These are phyloP conservation scores for Biscutella laevigata DNA, from an alignment of 441 rosid species.

Conservation along the genomic window DNA sequence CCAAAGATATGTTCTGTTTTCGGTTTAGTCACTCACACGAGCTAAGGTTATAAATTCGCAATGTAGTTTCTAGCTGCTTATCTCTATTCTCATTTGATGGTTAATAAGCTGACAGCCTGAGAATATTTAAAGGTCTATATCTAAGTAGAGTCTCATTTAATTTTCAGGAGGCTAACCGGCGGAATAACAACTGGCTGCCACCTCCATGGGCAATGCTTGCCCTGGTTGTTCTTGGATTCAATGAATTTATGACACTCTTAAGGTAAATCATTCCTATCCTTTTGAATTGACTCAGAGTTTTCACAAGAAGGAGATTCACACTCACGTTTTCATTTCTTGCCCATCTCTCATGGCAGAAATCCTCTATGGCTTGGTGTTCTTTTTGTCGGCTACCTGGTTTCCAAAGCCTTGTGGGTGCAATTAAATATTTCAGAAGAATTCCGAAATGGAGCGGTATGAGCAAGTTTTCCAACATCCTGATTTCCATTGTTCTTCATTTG, in stretches of 20 bases:
- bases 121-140: neutral
- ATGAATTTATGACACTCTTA: slow-evolving; percentile 91
- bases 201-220: slow-evolving; percentile 99
- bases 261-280: slow-evolving; percentile 42
- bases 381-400: slow-evolving; percentile 59
- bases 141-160: neutral
- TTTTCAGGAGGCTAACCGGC: slow-evolving; percentile 90
- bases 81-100: neutral
- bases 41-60: slow-evolving; percentile 1
- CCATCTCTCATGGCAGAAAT: slow-evolving; percentile 51
- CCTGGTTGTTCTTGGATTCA: slow-evolving; percentile 74
- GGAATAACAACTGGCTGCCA: slow-evolving; percentile 96
- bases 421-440: slow-evolving; percentile 72
- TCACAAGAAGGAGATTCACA: neutral
- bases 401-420: slow-evolving; percentile 92
- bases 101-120: neutral
- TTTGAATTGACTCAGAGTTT: slow-evolving; percentile 1
- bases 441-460: slow-evolving; percentile 74
- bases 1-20: neutral
- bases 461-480: neutral
- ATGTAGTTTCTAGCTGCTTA: neutral
- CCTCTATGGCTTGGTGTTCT: slow-evolving; percentile 65
- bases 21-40: neutral
- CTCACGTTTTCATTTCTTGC: slow-evolving; percentile 6
- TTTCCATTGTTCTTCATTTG: neutral